Percentiles rank a stretch among this genome's conserved stretches.
Conservation (phyloP, 2,329 filamentous ascomycete species). For the Endoconidiophora laricicola region DNA sequence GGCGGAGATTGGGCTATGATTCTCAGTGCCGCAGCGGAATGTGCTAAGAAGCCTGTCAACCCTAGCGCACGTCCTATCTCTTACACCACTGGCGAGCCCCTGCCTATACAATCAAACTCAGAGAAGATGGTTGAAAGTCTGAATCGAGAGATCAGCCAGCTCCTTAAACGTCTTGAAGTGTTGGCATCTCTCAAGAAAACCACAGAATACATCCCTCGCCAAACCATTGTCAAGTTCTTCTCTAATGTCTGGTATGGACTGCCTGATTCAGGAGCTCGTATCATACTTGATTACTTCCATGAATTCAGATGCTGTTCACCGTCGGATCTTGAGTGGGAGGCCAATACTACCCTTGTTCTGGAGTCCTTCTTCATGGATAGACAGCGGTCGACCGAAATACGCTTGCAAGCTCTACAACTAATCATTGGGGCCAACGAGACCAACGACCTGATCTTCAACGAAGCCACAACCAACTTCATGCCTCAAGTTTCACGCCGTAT, state of each 20-base stretch:
- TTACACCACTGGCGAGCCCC: neutral
- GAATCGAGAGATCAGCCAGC: slow-evolving; percentile 25
- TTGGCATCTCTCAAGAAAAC: slow-evolving; percentile 28
- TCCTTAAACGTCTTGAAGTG: slow-evolving; percentile 33
- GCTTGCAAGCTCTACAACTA: slow-evolving; percentile 43
- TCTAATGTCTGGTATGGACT: slow-evolving; percentile 43
- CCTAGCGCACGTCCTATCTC: neutral
- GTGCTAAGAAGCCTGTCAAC: slow-evolving; percentile 19
- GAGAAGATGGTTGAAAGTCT: slow-evolving; percentile 23
- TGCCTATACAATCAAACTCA: neutral
- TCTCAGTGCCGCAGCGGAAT: slow-evolving; percentile 41
- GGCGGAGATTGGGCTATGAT: slow-evolving; percentile 51
- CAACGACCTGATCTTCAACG: slow-evolving; percentile 39
- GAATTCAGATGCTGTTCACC: slow-evolving; percentile 57
- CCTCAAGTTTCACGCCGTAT: slow-evolving; percentile 43
- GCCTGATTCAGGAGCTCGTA: slow-evolving; percentile 44
- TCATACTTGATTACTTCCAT: slow-evolving; percentile 50
- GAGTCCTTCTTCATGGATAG: slow-evolving; percentile 47
- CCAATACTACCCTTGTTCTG: slow-evolving; percentile 43
- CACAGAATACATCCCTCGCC: slow-evolving; percentile 43
- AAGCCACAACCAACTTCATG: slow-evolving; percentile 40
- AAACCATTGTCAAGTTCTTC: slow-evolving; percentile 51
- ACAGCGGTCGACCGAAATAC: slow-evolving; percentile 41
- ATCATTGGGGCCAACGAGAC: slow-evolving; percentile 44
- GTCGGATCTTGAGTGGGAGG: slow-evolving; percentile 51